These are phyloP conservation scores for Diaporthe vaccinii DNA, from an alignment of 2,329 filamentous ascomycete species.

Conservation along the genomic window DNA sequence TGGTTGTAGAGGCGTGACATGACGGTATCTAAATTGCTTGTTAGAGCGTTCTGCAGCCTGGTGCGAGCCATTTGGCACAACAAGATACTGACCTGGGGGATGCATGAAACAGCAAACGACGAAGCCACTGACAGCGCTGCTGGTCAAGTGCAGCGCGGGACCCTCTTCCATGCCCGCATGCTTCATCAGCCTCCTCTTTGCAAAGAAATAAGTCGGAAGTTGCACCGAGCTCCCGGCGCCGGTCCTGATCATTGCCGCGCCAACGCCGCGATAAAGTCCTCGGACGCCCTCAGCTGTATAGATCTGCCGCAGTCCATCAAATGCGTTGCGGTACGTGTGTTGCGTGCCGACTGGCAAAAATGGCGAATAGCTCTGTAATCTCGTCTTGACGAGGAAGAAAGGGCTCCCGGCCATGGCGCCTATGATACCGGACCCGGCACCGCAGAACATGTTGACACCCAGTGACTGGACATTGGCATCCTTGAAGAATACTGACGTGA, in stretches of 20 bases:
- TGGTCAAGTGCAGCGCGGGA: slow-evolving; percentile 87
- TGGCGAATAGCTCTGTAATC: slow-evolving; percentile 92
- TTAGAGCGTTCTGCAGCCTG: slow-evolving; percentile 14
- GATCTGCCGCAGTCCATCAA: slow-evolving; percentile 86
- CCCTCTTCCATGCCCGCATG: slow-evolving; percentile 94
- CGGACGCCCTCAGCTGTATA: slow-evolving; percentile 80
- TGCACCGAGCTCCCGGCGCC: slow-evolving; percentile 97
- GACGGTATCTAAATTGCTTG: slow-evolving; percentile 78
- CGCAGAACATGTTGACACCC: slow-evolving; percentile 92
- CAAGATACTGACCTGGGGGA: slow-evolving; percentile 77
- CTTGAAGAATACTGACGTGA: slow-evolving; percentile 79
- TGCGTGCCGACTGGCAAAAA: slow-evolving; percentile 97
- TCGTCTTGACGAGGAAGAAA: slow-evolving; percentile 98
- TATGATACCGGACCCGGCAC: slow-evolving; percentile 88
- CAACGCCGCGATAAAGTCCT: slow-evolving; percentile 91
- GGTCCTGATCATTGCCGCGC: slow-evolving; percentile 94
- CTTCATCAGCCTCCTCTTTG: slow-evolving; percentile 85
- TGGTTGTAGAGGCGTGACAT: slow-evolving; percentile 99
- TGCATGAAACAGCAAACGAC: slow-evolving; percentile 99
- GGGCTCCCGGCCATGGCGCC: slow-evolving; percentile 94
- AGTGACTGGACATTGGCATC: slow-evolving; percentile 85
- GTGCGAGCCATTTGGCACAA: neutral
- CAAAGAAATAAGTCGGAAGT: slow-evolving; percentile 97
- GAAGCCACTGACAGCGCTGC: slow-evolving; percentile 91
- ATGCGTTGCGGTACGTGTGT: slow-evolving; percentile 88